Percentiles rank a stretch among this genome's conserved stretches.
Conservation (phyloP, 257 asterid genomes). For the Solanum clarkiae region DNA sequence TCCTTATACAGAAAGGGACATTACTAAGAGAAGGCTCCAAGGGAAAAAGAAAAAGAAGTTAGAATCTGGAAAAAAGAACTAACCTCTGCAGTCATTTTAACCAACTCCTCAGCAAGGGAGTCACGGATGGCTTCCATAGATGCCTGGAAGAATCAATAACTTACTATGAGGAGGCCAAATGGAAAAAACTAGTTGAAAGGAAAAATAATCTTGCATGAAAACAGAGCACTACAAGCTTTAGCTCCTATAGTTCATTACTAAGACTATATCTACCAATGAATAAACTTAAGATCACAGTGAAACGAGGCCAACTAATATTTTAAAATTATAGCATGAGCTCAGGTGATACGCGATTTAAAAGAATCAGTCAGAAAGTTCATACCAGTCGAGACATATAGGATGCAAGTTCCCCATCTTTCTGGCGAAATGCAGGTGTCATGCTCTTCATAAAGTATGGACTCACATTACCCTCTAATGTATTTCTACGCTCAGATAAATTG, state of each 20-base stretch:
- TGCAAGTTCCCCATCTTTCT: slow-evolving; percentile 99
- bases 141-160: slow-evolving; percentile 30
- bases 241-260: not conserved
- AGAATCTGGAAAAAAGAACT: not conserved
- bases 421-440: slow-evolving; percentile 85
- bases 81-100: slow-evolving; percentile 90
- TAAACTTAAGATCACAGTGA: not conserved
- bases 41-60: not conserved
- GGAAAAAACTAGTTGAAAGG: not conserved
- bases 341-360: not conserved
- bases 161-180: not conserved
- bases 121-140: slow-evolving; percentile 96
- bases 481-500: slow-evolving; percentile 50
- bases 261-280: not conserved
- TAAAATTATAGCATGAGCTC: not conserved
- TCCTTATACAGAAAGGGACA: not conserved
- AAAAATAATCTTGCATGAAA: not conserved
- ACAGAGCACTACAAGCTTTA: not conserved
- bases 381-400: slow-evolving; percentile 95
- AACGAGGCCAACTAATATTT: not conserved
- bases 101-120: slow-evolving; percentile 98
- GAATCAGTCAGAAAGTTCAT: slow-evolving; percentile 8
- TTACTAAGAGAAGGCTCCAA: not conserved
- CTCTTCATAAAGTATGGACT: slow-evolving; percentile 79
- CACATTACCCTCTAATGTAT: slow-evolving; percentile 46